These are phyloP conservation scores for Candida awuae DNA, from an alignment of 805 yeast genomes.

Conservation along the genomic window DNA sequence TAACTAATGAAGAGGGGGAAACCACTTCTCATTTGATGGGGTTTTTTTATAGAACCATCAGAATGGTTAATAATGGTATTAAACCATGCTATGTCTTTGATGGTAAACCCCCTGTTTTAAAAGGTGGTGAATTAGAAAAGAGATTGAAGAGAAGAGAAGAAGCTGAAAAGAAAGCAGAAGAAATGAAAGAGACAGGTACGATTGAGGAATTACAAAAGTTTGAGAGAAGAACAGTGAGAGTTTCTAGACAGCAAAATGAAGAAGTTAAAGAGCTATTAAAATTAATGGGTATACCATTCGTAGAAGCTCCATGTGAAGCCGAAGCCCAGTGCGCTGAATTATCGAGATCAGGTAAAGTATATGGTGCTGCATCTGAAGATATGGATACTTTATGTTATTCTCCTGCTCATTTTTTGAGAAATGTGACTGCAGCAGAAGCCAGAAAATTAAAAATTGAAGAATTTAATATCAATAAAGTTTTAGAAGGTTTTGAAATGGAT, in stretches of 20 bases:
- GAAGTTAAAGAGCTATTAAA: constrained; percentile 78
- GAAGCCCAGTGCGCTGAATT: constrained; percentile 97
- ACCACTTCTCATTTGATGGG: constrained; percentile 94
- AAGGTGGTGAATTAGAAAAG: constrained; percentile 87
- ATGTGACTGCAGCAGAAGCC: constrained; percentile 89
- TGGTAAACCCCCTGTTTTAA: constrained; percentile 93
- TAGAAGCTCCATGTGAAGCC: constrained; percentile 96
- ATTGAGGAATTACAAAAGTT: constrained; percentile 65
- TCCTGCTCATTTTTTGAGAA: constrained; percentile 76
- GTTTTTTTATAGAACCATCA: constrained; percentile 85
- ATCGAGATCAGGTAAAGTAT: constrained; percentile 84
- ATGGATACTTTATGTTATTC: constrained; percentile 96
- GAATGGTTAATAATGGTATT: constrained; percentile 86
- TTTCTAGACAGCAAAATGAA: constrained; percentile 83
- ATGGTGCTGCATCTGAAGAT: constrained; percentile 97
- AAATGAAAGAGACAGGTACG: constrained; percentile 71
- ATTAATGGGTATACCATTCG: constrained; percentile 92
- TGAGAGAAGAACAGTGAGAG: constrained; percentile 85
- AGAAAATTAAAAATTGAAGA: constrained; percentile 89
- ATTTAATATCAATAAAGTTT: constrained; percentile 54
- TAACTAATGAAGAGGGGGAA: constrained; percentile 82
- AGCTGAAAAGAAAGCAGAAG: constrained; percentile 68
- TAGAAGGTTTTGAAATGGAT: constrained; percentile 72
- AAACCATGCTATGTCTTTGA: constrained; percentile 97
- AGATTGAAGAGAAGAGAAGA: constrained; percentile 74